Percentiles rank a stretch among this genome's conserved stretches.
Evolutionary conservation across 495 filamentous ascomycete genomes (phyloP).

Genomic region (Tirmania nivea): DNA sequence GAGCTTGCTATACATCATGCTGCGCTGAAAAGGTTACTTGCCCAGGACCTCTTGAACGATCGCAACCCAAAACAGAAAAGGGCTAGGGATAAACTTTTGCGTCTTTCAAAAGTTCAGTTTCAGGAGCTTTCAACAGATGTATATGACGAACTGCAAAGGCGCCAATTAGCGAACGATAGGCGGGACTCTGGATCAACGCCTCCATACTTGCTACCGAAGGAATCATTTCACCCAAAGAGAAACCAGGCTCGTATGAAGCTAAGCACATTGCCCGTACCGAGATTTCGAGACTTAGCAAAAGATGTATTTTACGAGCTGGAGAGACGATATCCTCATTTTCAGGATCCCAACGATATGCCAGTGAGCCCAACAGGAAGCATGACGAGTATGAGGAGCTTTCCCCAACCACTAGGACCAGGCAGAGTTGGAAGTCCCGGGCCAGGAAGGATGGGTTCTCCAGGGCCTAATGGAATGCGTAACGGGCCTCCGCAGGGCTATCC

Average conservation of each 20-base stretch:
- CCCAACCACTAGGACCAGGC: background rate
- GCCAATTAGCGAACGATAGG: conserved; percentile 34
- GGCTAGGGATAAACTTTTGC: conserved; percentile 77
- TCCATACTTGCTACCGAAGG: conserved; percentile 54
- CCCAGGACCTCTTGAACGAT: conserved; percentile 42
- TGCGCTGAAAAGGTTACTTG: conserved; percentile 55
- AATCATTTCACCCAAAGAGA: conserved; percentile 82
- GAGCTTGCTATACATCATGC: conserved; percentile 60
- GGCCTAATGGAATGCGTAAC: conserved; percentile 2
- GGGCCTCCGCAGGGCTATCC: conserved; percentile 13
- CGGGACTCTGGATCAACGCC: conserved; percentile 27
- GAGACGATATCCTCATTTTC: conserved; percentile 67
- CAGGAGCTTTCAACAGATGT: conserved; percentile 94
- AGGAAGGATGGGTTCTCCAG: conserved; percentile 4
- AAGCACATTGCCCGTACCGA: conserved; percentile 56
- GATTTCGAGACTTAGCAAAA: conserved; percentile 78
- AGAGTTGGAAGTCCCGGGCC: conserved; percentile 14
- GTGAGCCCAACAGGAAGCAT: conserved; percentile 37
- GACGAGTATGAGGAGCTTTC: conserved; percentile 10
- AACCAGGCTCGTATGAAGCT: conserved; percentile 92
- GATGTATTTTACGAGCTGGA: conserved; percentile 93
- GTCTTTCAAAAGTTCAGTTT: conserved; percentile 77
- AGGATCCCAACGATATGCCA: conserved; percentile 38
- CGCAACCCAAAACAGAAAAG: conserved; percentile 41
- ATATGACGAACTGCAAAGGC: conserved; percentile 78